These are phyloP conservation scores for Mycena belliarum DNA, from an alignment of 768 basidiomycete genomes.

Conservation along the genomic window DNA sequence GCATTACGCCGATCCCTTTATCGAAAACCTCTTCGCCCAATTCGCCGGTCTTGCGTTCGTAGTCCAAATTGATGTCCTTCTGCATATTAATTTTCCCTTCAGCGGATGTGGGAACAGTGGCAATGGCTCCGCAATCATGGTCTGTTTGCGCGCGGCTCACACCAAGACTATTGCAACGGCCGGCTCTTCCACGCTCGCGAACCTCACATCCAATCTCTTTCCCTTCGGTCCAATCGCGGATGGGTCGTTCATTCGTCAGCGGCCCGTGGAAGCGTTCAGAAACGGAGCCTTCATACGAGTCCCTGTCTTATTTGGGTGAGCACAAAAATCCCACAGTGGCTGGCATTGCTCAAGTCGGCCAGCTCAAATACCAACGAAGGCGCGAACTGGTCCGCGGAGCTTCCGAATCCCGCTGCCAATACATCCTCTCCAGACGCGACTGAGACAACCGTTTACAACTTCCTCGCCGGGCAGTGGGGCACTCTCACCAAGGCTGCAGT, in stretches of 20 bases:
- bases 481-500: constrained; percentile 32
- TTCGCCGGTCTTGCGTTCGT: constrained; percentile 39
- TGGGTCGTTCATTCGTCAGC: constrained; percentile 33
- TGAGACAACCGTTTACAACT: constrained; percentile 41
- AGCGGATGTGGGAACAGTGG: constrained; percentile 28
- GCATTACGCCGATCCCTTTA: constrained; percentile 34
- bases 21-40: constrained; percentile 36
- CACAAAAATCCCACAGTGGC: not conserved
- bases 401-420: constrained; percentile 38
- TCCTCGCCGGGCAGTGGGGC: constrained; percentile 41
- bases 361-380: constrained; percentile 47
- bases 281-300: constrained; percentile 38
- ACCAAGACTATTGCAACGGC: constrained; percentile 32
- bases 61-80: not conserved
- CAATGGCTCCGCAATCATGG: constrained; percentile 26
- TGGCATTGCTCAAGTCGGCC: not conserved
- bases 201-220: constrained; percentile 35
- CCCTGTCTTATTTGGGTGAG: constrained; percentile 43
- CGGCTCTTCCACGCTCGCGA: constrained; percentile 30
- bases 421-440: constrained; percentile 40
- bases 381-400: constrained; percentile 37
- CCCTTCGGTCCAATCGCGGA: constrained; percentile 42
- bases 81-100: not conserved
- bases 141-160: constrained; percentile 35
- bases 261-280: constrained; percentile 41